These are phyloP conservation scores for Davidsoniella eucalypti DNA, from an alignment of 2,329 filamentous ascomycete genomes.

Conservation along the genomic window DNA sequence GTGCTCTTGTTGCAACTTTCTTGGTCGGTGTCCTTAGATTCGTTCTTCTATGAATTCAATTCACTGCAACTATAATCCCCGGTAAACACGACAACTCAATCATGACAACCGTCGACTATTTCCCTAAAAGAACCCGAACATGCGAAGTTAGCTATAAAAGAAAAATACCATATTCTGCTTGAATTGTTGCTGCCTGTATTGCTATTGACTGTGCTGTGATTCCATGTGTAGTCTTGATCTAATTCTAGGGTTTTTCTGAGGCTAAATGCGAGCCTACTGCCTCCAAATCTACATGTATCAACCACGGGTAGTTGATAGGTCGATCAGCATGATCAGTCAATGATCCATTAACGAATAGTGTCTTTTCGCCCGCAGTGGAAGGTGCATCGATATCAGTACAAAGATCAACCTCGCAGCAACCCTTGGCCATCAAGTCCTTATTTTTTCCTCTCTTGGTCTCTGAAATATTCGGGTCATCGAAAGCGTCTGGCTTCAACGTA, in stretches of 20 bases:
- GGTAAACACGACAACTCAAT: too few species aligned
- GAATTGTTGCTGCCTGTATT: too few species aligned
- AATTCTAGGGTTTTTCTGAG: neutral
- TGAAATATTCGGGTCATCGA: slow-evolving; percentile 25
- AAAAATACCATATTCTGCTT: too few species aligned
- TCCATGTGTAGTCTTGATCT: neutral
- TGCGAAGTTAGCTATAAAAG: too few species aligned
- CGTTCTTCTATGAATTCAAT: neutral
- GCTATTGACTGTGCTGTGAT: slow-evolving; percentile 15
- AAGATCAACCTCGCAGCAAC: slow-evolving; percentile 19
- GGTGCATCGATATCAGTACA: slow-evolving; percentile 17
- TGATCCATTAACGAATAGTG: slow-evolving; percentile 39
- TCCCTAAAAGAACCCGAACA: too few species aligned
- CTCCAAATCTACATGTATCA: slow-evolving; percentile 32
- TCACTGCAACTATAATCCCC: too few species aligned
- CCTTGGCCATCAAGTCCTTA: slow-evolving; percentile 18
- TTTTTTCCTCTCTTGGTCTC: slow-evolving; percentile 20
- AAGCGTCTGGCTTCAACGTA: slow-evolving; percentile 31
- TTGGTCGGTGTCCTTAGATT: neutral
- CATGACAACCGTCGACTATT: too few species aligned
- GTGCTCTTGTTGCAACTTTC: slow-evolving; percentile 19
- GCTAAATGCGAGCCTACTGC: neutral
- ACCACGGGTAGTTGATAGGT: slow-evolving; percentile 34
- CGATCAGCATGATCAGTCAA: slow-evolving; percentile 28
- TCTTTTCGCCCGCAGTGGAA: slow-evolving; percentile 25